Evolutionary conservation across 345 rosid species (phyloP).

Genomic region (Melaleuca alternifolia): DNA sequence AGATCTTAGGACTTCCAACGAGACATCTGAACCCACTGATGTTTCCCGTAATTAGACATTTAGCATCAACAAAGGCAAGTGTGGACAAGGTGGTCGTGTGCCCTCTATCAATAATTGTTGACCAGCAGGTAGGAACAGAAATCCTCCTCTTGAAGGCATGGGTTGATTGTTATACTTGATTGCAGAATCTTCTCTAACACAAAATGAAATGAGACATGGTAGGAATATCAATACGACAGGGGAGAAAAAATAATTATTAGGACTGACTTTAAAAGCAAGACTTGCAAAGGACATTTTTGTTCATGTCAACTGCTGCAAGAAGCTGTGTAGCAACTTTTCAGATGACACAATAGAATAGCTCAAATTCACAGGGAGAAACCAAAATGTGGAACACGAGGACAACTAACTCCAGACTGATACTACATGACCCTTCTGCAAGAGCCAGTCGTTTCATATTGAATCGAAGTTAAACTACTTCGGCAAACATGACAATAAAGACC

Average conservation of each 20-base stretch:
- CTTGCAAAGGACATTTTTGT: neutral
- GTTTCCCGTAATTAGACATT: neutral
- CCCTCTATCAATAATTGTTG: neutral
- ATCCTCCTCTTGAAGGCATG: neutral
- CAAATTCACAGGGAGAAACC: neutral
- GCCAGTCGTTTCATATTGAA: neutral
- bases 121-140: neutral
- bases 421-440: neutral
- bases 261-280: neutral
- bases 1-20: neutral
- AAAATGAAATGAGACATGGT: neutral
- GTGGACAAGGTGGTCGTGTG: conserved; percentile 26
- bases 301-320: neutral
- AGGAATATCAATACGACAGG: neutral
- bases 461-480: neutral
- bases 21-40: neutral
- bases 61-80: conserved; percentile 46
- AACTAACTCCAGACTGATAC: neutral
- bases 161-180: neutral
- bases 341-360: neutral
- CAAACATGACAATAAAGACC: neutral
- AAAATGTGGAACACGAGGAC: neutral
- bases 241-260: neutral
- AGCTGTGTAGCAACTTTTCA: neutral
- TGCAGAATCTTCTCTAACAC: neutral